Evolutionary conservation across 345 rosid species (phyloP).

Genomic region (Streptanthus diversifolius): DNA sequence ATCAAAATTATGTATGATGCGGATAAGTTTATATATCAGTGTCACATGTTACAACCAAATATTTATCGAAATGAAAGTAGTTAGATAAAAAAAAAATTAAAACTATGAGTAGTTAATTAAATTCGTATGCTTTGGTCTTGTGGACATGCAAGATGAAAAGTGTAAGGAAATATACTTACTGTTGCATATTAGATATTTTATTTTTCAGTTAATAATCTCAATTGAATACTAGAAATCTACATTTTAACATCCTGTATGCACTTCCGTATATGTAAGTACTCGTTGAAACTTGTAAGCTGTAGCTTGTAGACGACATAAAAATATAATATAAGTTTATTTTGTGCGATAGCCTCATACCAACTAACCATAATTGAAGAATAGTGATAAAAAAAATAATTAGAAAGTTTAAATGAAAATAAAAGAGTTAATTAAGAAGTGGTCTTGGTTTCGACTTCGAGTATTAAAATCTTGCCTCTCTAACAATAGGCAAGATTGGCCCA

Average conservation of each 20-base stretch:
- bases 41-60: neutral
- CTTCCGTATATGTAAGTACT: neutral
- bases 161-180: neutral
- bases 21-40: neutral
- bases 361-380: conserved; percentile 15
- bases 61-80: neutral
- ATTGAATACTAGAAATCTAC: neutral
- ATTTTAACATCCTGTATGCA: neutral
- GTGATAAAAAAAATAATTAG: conserved; percentile 3
- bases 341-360: conserved; percentile 13
- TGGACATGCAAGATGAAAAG: neutral
- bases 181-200: neutral
- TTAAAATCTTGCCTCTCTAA: conserved; percentile 35
- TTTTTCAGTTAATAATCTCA: neutral
- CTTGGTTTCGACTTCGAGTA: conserved; percentile 22
- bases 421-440: conserved; percentile 19
- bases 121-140: neutral
- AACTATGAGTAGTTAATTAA: neutral
- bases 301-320: neutral
- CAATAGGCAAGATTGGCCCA: conserved; percentile 34
- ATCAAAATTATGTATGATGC: neutral
- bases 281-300: neutral
- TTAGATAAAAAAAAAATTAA: neutral
- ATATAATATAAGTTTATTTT: neutral
- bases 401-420: conserved; percentile 7